Base-by-base conservation (phyloP, 225 moss, liverwort and hornwort species). In the Neckera pumila region DNA sequence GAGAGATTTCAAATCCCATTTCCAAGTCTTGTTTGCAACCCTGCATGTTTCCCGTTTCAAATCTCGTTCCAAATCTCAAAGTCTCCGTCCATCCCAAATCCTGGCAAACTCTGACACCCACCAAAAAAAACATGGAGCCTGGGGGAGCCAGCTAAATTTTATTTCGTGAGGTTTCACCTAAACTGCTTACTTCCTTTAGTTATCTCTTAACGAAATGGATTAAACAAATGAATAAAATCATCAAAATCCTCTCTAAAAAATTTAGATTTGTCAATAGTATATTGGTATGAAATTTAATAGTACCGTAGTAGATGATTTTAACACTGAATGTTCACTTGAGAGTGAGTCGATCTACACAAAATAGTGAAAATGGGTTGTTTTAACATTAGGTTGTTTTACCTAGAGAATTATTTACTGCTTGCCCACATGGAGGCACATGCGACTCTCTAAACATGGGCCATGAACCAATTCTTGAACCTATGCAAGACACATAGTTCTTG, bases 91-190 rank as follows among this genome's bases (percentile, higher is more conserved):
- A 8, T 36, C 33, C 17, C 61, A 85, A 74, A 85, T 75, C 49
- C 49, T 63, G 86, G 38, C 38, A 22, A 63, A 23, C 5, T 54
- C 54, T 63, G 77, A 76, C n/a, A 36, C 14, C 14, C 47, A 18
- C 17, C 47, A 7, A 17, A 33, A 17, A 84, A 58, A n/a, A 38
- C 20, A 31, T 22, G 57, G 5, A 31, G 17, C 14, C 4, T 31
- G 23, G 4, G 31, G 31, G 3, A n/a, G 30, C 30, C 15, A 79
- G 17, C 25, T 23, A 10, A 77, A 36, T 54, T 23, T 14, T 36
- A 53, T 23, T 15, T 2, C 0, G 5, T 5, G 3, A 22, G 14
- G 36, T 54, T 54, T 14, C 10, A 36, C 9, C 1, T 5, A 1
- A 56, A 76, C 9, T n/a, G n/a, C 6, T 14, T 3, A 23, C 54